Evolutionary conservation across 2,329 filamentous ascomycete species (phyloP).

Genomic region (Apiospora arundinis): DNA sequence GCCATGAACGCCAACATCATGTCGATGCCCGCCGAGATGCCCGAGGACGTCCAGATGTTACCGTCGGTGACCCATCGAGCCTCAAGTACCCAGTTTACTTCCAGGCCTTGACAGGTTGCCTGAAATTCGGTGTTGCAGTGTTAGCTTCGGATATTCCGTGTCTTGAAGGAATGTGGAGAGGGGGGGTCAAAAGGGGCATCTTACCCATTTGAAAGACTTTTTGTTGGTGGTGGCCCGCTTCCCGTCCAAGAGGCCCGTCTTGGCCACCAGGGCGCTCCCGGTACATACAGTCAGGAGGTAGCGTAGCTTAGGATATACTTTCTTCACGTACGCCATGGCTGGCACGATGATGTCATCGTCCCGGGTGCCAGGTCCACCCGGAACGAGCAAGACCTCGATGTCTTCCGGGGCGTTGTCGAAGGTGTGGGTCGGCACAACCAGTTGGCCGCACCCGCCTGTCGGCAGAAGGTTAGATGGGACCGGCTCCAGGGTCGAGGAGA

Average conservation of each 20-base stretch:
- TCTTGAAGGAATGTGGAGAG: background rate
- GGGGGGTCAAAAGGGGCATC: background rate
- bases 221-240: slow-evolving; percentile 72
- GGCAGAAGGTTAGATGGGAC: slow-evolving; percentile 44
- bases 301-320: slow-evolving; percentile 53
- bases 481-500: slow-evolving; percentile 49
- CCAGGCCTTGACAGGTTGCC: slow-evolving; percentile 50
- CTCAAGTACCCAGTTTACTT: slow-evolving; percentile 64
- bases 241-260: slow-evolving; percentile 65
- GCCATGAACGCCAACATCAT: slow-evolving; percentile 61
- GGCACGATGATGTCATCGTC: slow-evolving; percentile 39
- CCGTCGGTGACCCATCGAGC: slow-evolving; percentile 71
- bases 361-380: slow-evolving; percentile 63
- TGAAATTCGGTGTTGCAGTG: slow-evolving; percentile 4
- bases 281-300: slow-evolving; percentile 72
- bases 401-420: slow-evolving; percentile 56
- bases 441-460: slow-evolving; percentile 40
- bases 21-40: slow-evolving; percentile 65
- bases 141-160: background rate
- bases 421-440: slow-evolving; percentile 53
- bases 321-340: slow-evolving; percentile 53
- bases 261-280: slow-evolving; percentile 63
- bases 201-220: slow-evolving; percentile 51
- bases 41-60: slow-evolving; percentile 70
- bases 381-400: slow-evolving; percentile 71